These are phyloP conservation scores for Schrenkiella parvula DNA, from an alignment of 345 rosid species.

Conservation along the genomic window DNA sequence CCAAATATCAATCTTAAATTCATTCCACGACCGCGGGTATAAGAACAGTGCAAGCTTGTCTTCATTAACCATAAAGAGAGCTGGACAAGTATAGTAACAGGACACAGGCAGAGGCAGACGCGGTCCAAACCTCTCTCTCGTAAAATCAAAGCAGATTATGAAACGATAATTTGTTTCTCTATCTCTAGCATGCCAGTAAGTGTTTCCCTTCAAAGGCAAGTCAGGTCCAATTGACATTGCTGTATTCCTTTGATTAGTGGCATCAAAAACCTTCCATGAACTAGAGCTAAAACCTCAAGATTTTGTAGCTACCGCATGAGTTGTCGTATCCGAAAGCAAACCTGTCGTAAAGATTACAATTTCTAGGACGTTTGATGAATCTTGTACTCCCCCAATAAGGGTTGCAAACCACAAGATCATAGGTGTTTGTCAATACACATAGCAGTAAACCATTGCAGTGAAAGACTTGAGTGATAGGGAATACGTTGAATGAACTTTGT, in stretches of 20 bases:
- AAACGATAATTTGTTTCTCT: neutral
- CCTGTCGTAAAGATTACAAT: neutral
- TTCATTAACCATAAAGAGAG: neutral
- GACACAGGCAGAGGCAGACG: neutral
- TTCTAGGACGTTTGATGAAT: neutral
- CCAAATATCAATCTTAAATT: neutral
- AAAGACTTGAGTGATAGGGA: neutral
- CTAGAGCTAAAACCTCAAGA: neutral
- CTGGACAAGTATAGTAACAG: too few species aligned
- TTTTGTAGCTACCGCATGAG: neutral
- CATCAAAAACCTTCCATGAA: neutral
- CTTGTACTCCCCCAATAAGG: neutral
- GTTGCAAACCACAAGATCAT: neutral
- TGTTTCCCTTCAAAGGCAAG: neutral
- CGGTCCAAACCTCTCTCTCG: neutral
- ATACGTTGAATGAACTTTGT: too few species aligned
- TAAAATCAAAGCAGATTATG: neutral
- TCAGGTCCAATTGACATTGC: fast-evolving
- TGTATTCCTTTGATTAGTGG: neutral
- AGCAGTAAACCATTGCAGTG: neutral
- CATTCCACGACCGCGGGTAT: too few species aligned
- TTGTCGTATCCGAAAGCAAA: neutral
- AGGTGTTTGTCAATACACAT: neutral
- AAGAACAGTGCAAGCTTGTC: neutral
- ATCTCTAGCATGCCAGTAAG: neutral